Evolutionary conservation across 192 early-diverging fungal genomes (phyloP).

Genomic region (Coemansia sp.): DNA sequence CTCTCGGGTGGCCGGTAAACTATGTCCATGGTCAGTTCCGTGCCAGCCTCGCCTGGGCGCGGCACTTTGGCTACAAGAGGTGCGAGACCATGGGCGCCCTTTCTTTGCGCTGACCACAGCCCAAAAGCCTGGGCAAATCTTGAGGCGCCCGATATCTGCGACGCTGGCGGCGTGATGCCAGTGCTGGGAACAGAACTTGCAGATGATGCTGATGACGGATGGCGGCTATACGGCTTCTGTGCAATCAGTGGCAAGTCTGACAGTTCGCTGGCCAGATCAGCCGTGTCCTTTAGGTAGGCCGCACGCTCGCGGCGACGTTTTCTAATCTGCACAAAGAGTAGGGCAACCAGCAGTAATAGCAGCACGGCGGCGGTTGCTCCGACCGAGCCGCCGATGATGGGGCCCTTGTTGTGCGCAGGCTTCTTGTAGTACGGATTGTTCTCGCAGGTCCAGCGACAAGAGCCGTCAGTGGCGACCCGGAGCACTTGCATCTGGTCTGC

Average conservation of each 20-base stretch:
- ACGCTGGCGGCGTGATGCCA: neutral
- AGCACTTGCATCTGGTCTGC: conserved; percentile 25
- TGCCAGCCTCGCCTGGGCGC: conserved; percentile 20
- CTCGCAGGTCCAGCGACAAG: conserved; percentile 33
- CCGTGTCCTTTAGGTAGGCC: conserved; percentile 32
- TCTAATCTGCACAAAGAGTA: conserved; percentile 15
- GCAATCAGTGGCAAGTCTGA: conserved; percentile 30
- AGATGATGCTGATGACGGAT: conserved; percentile 2
- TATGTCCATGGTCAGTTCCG: conserved; percentile 47
- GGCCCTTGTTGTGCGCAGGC: conserved; percentile 20
- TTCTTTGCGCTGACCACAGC: neutral
- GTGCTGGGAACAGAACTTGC: neutral
- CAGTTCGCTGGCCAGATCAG: conserved; percentile 41
- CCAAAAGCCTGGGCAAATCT: conserved; percentile 5
- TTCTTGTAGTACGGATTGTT: conserved; percentile 30
- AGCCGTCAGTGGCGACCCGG: conserved; percentile 6
- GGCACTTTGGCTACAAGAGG: conserved; percentile 7
- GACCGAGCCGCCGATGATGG: conserved; percentile 43
- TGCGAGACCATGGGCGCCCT: neutral
- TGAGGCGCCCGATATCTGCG: neutral
- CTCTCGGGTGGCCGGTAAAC: conserved; percentile 28
- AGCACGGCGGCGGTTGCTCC: conserved; percentile 20
- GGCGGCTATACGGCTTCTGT: neutral
- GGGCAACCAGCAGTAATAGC: conserved; percentile 12
- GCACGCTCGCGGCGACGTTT: conserved; percentile 18